A percentile compares a stretch with the other conserved stretches of the same genome.
Conservation (phyloP, 805 yeast genomes). For the baker's yeast (Saccharomyces cerevisiae) region DNA sequence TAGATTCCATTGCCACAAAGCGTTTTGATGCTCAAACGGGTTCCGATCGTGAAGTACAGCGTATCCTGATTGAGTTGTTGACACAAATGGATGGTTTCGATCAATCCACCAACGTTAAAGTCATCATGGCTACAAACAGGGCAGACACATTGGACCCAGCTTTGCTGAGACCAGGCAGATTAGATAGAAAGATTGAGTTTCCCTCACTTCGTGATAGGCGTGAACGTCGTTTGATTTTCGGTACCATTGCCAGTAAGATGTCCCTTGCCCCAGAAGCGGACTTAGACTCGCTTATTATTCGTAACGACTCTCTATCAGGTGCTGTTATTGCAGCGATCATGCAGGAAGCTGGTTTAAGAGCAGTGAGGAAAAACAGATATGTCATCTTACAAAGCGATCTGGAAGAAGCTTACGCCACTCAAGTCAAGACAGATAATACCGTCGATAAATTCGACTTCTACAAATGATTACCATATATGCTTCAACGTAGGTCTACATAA, state of each 20-base stretch:
- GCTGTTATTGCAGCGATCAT: slow-evolving; percentile 97
- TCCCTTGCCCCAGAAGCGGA: slow-evolving; percentile 96
- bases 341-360: slow-evolving; percentile 99
- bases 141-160: slow-evolving; percentile 99
- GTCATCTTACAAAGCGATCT: slow-evolving; percentile 92
- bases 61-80: slow-evolving; percentile 87
- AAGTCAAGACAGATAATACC: slow-evolving; percentile 91
- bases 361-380: slow-evolving; percentile 95
- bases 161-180: slow-evolving; percentile 92
- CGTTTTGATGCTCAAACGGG: slow-evolving; percentile 99
- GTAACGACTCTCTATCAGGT: slow-evolving; percentile 96
- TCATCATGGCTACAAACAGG: slow-evolving; percentile 98
- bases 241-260: slow-evolving; percentile 95
- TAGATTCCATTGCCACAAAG: slow-evolving; percentile 97
- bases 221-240: slow-evolving; percentile 92
- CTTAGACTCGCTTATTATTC: slow-evolving; percentile 83
- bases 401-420: slow-evolving; percentile 95
- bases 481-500: background rate
- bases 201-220: slow-evolving; percentile 95
- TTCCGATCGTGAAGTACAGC: slow-evolving; percentile 98
- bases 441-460: slow-evolving; percentile 97
- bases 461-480: slow-evolving; percentile 39
- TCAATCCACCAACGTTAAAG: slow-evolving; percentile 89
- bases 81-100: slow-evolving; percentile 99
- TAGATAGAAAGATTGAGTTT: slow-evolving; percentile 96